Evolutionary conservation across 352 stramenopile species (phyloP).

Genomic region (Thalassiosira delicatula): DNA sequence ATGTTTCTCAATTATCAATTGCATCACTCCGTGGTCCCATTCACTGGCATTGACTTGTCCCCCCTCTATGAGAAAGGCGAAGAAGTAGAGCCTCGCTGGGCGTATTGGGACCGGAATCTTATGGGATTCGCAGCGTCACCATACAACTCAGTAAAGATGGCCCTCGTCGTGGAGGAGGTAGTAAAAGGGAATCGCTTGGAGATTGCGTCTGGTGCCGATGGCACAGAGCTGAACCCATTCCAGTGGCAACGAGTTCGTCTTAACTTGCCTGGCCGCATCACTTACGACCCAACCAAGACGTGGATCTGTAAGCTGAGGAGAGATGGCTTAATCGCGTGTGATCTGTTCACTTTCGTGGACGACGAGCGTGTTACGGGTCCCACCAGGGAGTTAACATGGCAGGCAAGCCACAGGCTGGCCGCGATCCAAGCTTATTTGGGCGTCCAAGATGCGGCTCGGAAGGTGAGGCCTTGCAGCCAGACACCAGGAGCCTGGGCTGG

Average conservation of each 20-base stretch:
- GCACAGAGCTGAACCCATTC: constrained; percentile 47
- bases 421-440: constrained; percentile 39
- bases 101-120: constrained; percentile 43
- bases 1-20: constrained; percentile 64
- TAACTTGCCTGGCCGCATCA: constrained; percentile 58
- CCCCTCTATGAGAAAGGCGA: neutral
- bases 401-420: constrained; percentile 22
- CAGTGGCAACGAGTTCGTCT: constrained; percentile 49
- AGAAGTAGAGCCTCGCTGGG: constrained; percentile 11
- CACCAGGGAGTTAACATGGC: constrained; percentile 27
- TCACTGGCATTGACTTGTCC: constrained; percentile 43
- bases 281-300: constrained; percentile 55
- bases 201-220: neutral
- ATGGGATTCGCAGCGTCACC: constrained; percentile 64
- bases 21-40: constrained; percentile 4
- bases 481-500: constrained; percentile 65
- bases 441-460: constrained; percentile 54
- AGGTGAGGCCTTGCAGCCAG: constrained; percentile 34
- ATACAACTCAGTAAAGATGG: constrained; percentile 50
- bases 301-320: constrained; percentile 49
- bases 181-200: constrained; percentile 41
- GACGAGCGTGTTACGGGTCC: constrained; percentile 40
- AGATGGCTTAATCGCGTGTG: constrained; percentile 41
- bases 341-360: constrained; percentile 63
- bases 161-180: constrained; percentile 37